Evolutionary conservation across 257 asterid genomes (phyloP).

Genomic region (Plantago major): DNA sequence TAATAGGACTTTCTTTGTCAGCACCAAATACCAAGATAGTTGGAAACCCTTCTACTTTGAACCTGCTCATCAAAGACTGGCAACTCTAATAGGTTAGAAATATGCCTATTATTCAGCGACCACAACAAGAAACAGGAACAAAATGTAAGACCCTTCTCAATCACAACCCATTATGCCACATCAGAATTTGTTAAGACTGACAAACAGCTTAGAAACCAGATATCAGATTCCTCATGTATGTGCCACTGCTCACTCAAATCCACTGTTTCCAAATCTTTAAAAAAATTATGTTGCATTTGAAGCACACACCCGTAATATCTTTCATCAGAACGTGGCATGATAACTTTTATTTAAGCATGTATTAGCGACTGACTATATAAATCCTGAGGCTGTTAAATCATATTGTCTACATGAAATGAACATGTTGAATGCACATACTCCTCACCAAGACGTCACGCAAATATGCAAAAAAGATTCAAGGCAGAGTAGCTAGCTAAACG

Average conservation of each 20-base stretch:
- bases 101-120: neutral
- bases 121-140: slow-evolving; percentile 12
- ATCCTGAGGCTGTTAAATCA: neutral
- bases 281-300: neutral
- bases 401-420: neutral
- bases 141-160: neutral
- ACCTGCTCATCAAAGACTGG: slow-evolving; percentile 99
- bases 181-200: too few relatives aligned
- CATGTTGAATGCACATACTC: neutral
- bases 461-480: slow-evolving; percentile 2
- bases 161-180: neutral
- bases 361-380: neutral
- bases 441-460: slow-evolving; percentile 10
- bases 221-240: neutral
- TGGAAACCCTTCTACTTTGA: slow-evolving; percentile 91
- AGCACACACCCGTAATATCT: neutral
- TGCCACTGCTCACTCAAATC: neutral
- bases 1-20: slow-evolving; percentile 76
- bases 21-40: slow-evolving; percentile 96
- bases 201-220: too few relatives aligned
- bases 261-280: neutral
- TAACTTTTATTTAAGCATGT: neutral
- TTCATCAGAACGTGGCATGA: slow-evolving; percentile 7
- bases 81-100: slow-evolving; percentile 38
- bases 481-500: slow-evolving; percentile 2